Evolutionary conservation across 441 rosid genomes (phyloP), one percentile per base, ranked within the genome.

Genomic region (Capsella rubella): DNA sequence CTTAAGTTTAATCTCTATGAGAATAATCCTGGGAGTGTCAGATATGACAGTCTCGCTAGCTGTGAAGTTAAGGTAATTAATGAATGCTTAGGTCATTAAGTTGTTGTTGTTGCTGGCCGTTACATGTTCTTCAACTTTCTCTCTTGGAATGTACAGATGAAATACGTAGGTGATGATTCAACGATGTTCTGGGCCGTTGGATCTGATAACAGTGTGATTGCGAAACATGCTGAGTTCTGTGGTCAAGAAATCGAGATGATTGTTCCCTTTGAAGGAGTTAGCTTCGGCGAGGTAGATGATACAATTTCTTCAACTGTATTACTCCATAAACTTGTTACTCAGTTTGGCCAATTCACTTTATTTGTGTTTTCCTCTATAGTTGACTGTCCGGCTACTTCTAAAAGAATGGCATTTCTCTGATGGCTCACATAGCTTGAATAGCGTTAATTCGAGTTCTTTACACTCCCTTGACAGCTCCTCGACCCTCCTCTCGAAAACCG

Each of bases 381-480:
- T 95, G 84, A 85, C 84, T 0, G 95, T 95, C 47, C 82, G 74
- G 86, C 87, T 95, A 67, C 82, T 92, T 60, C 39, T 95, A 66
- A 91, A 95, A 81, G 99, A 92, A 76, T 95, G 99, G 98, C 98
- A 90, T 79, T 95, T 88, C 83, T 87, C 98, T 28, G 98, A 90
- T 42, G 95, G 99, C 52, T 88, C 98, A 25, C 87, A 87, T 81
- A 89, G 86, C 82, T 79, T 80, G 77, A 86, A 81, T 81, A 82
- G 84, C 67, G 68, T 60, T 42, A 71, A 29, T 11, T 40, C 80
- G 56, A 81, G 82, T 80, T 82, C 93, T 55, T 79, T 65, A 67
- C 81, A 79, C 47, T 85, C 90, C 7, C 79, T 84, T 6, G 76
- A 75, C 55, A 89, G 88, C 51, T 89, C 88, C 5, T 78, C 96